These are phyloP conservation scores for Fusarium graminum DNA, from an alignment of 2,329 filamentous ascomycete species.

Conservation along the genomic window DNA sequence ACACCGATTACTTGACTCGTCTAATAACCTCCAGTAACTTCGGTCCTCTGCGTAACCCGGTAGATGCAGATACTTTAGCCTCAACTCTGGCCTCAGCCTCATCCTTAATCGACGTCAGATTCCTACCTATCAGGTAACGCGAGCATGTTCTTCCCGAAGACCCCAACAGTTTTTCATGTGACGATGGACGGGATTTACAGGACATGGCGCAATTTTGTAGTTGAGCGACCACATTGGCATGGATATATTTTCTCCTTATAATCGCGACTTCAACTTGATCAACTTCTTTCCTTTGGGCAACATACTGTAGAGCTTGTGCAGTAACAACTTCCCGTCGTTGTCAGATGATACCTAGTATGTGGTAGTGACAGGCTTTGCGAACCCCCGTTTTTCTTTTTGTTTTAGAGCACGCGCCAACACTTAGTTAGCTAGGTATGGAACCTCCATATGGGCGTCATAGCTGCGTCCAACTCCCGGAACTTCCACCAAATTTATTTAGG, in stretches of 20 bases:
- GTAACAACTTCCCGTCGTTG: slow-evolving; percentile 12
- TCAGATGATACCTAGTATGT: slow-evolving; percentile 13
- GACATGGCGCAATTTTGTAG: slow-evolving; percentile 15
- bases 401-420: slow-evolving; percentile 40
- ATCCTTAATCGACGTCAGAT: slow-evolving; percentile 45
- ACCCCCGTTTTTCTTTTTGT: slow-evolving; percentile 37
- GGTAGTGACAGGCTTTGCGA: background rate
- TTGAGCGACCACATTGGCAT: background rate
- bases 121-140: slow-evolving; percentile 47
- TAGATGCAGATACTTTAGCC: background rate
- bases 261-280: slow-evolving; percentile 1
- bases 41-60: slow-evolving; percentile 6
- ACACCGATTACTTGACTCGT: background rate
- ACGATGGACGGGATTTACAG: slow-evolving; percentile 24
- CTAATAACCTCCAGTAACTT: slow-evolving; percentile 17
- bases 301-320: background rate
- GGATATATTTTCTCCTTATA: background rate
- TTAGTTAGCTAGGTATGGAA: background rate
- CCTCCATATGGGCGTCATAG: slow-evolving; percentile 42
- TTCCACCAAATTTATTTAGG: slow-evolving; percentile 12
- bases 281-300: slow-evolving; percentile 2
- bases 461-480: slow-evolving; percentile 31
- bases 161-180: slow-evolving; percentile 33
- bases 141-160: slow-evolving; percentile 32
- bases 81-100: slow-evolving; percentile 2